A percentile compares a stretch with the other conserved stretches of the same genome.
Conservation (phyloP, 441 rosid genomes). For the Manihot esculenta region DNA sequence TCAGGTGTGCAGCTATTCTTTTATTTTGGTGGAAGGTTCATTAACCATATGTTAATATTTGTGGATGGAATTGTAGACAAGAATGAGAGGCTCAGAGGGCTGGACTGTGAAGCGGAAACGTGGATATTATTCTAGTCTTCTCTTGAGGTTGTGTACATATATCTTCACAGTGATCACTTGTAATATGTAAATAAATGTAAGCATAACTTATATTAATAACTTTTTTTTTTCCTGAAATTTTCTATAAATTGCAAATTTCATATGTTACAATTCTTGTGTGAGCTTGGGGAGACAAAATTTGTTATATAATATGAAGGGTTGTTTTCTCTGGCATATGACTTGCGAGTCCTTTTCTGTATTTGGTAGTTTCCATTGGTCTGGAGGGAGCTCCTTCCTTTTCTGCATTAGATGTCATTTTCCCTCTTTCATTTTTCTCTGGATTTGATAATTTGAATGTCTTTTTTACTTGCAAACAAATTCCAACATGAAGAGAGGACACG, state of each 20-base stretch:
- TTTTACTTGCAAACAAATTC: too few species aligned
- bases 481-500: too few species aligned
- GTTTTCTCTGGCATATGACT: too few species aligned
- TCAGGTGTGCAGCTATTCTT: slow-evolving; percentile 52
- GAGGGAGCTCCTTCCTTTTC: too few species aligned
- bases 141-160: slow-evolving; percentile 38
- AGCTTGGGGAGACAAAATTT: slow-evolving; percentile 5
- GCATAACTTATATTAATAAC: neutral
- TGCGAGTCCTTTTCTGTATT: too few species aligned
- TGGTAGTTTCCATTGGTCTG: too few species aligned
- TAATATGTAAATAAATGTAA: slow-evolving; percentile 34
- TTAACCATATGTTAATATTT: slow-evolving; percentile 38
- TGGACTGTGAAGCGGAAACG: slow-evolving; percentile 30
- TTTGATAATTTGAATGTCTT: too few species aligned
- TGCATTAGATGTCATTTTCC: too few species aligned
- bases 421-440: too few species aligned
- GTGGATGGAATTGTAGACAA: slow-evolving; percentile 34
- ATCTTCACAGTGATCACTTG: slow-evolving; percentile 23
- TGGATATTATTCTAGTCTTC: slow-evolving; percentile 22
- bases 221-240: neutral
- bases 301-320: neutral
- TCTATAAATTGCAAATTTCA: slow-evolving; percentile 15
- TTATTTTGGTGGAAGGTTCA: slow-evolving; percentile 33
- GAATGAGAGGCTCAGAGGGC: slow-evolving; percentile 24
- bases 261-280: neutral